A percentile compares a stretch with the other conserved stretches of the same genome.
Evolutionary conservation across 2,329 filamentous ascomycete genomes (phyloP).

Genomic region (Colletotrichum shisoi): DNA sequence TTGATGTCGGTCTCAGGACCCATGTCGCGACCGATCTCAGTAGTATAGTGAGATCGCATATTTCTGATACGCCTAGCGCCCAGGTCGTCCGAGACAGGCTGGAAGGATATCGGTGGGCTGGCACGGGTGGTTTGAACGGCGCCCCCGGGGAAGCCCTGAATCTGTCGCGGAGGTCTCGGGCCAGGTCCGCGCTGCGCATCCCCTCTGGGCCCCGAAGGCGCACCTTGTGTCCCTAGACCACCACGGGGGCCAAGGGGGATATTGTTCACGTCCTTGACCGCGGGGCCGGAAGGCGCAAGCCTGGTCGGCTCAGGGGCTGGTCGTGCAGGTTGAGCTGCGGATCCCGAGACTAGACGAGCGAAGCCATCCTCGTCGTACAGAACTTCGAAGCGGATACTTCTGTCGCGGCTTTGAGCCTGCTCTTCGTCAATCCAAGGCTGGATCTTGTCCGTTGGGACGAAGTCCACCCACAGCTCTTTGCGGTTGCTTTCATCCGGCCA

Average conservation of each 20-base stretch:
- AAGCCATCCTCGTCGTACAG: slow-evolving; percentile 69
- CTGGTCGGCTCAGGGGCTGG: slow-evolving; percentile 31
- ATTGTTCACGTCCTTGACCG: slow-evolving; percentile 45
- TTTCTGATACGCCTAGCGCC: slow-evolving; percentile 70
- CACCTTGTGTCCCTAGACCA: slow-evolving; percentile 36
- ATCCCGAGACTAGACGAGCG: slow-evolving; percentile 57
- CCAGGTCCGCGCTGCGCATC: slow-evolving; percentile 48
- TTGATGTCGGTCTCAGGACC: slow-evolving; percentile 63
- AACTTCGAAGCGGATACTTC: slow-evolving; percentile 72
- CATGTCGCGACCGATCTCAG: slow-evolving; percentile 51
- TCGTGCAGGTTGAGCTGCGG: slow-evolving; percentile 28
- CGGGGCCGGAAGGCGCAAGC: slow-evolving; percentile 33
- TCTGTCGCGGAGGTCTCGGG: slow-evolving; percentile 36
- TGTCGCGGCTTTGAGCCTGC: slow-evolving; percentile 56
- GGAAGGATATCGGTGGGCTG: slow-evolving; percentile 55
- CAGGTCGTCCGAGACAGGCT: slow-evolving; percentile 70
- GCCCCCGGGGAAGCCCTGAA: slow-evolving; percentile 40
- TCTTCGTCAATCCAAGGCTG: slow-evolving; percentile 77
- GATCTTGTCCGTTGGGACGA: slow-evolving; percentile 79
- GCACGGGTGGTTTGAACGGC: slow-evolving; percentile 51
- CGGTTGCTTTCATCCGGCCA: slow-evolving; percentile 90
- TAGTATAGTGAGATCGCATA: slow-evolving; percentile 59
- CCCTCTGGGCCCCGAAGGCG: slow-evolving; percentile 51
- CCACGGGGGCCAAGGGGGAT: slow-evolving; percentile 50
- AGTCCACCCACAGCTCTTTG: slow-evolving; percentile 88